These are phyloP conservation scores for Penicillium janthinellum DNA, from an alignment of 2,329 filamentous ascomycete genomes.

Conservation along the genomic window DNA sequence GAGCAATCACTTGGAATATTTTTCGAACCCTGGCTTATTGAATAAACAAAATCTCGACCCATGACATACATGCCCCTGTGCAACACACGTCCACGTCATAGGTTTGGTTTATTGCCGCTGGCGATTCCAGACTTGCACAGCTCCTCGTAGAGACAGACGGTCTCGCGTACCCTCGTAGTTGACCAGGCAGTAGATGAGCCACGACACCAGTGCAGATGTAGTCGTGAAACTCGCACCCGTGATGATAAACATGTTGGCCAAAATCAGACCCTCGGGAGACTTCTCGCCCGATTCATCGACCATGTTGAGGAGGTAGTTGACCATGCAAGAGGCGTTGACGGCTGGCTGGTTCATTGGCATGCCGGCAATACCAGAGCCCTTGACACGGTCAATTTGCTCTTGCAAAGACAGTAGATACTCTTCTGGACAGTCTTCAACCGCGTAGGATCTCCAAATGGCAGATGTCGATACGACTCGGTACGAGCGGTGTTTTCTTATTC, in stretches of 20 bases:
- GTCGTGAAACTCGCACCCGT: conserved; percentile 63
- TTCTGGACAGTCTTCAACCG: neutral
- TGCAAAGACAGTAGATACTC: neutral
- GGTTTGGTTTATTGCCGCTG: neutral
- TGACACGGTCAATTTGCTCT: conserved; percentile 17
- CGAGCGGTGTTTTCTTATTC: neutral
- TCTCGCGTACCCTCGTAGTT: conserved; percentile 58
- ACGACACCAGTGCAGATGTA: conserved; percentile 58
- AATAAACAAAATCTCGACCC: neutral
- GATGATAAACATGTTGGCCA: conserved; percentile 50
- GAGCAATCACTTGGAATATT: too few relatives aligned
- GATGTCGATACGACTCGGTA: neutral
- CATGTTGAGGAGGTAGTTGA: conserved; percentile 20
- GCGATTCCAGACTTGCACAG: conserved; percentile 54
- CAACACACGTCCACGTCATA: neutral
- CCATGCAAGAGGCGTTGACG: conserved; percentile 18
- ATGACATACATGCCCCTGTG: neutral
- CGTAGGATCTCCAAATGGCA: neutral
- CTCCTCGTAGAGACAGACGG: conserved; percentile 44
- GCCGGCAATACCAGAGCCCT: conserved; percentile 5
- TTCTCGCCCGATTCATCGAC: conserved; percentile 55
- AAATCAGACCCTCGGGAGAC: conserved; percentile 46
- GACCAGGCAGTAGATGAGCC: conserved; percentile 57
- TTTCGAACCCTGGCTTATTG: neutral
- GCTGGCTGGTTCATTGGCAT: conserved; percentile 16